phyloP scores from a whole-genome alignment of 2,329 filamentous ascomycete genomes.

The Penicillium sp. region DNA sequence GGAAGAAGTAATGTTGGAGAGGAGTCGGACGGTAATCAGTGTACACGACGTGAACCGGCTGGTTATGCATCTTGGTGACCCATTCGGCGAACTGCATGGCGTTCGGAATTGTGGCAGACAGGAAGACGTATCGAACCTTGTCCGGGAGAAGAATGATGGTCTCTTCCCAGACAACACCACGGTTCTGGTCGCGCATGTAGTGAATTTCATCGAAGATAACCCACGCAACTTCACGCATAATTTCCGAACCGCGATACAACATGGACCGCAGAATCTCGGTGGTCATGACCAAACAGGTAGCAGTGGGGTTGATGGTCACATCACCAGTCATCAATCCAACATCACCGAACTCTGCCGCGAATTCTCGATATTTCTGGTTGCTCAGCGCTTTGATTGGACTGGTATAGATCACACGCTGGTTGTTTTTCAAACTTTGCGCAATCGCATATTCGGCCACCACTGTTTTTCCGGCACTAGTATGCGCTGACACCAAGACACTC shows the following conservation, averaged over 20 bases:
- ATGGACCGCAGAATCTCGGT: constrained; percentile 99
- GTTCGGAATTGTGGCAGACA: constrained; percentile 97
- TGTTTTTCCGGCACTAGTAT: constrained; percentile 96
- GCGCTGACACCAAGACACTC: constrained; percentile 93
- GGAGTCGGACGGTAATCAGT: constrained; percentile 97
- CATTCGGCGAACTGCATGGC: constrained; percentile 99
- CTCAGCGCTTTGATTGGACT: constrained; percentile 98
- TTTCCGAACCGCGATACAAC: constrained; percentile 96
- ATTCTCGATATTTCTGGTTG: constrained; percentile 98
- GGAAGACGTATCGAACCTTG: constrained; percentile 97
- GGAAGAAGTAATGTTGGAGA: constrained; percentile 97
- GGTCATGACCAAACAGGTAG: constrained; percentile 97
- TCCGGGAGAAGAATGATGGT: constrained; percentile 97
- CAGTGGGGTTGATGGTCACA: constrained; percentile 98
- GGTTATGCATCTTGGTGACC: constrained; percentile 96
- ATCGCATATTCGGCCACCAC: constrained; percentile 98
- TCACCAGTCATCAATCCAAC: constrained; percentile 98
- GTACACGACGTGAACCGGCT: constrained; percentile 98
- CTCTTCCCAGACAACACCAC: constrained; percentile 98
- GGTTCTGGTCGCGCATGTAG: constrained; percentile 84
- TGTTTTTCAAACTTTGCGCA: constrained; percentile 93
- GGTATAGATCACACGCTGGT: constrained; percentile 98
- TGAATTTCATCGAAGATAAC: constrained; percentile 98
- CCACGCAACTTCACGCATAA: constrained; percentile 99
- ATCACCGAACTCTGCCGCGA: constrained; percentile 91